Evolutionary conservation across 2,329 filamentous ascomycete species (phyloP).

Genomic region (Fusarium buharicum): DNA sequence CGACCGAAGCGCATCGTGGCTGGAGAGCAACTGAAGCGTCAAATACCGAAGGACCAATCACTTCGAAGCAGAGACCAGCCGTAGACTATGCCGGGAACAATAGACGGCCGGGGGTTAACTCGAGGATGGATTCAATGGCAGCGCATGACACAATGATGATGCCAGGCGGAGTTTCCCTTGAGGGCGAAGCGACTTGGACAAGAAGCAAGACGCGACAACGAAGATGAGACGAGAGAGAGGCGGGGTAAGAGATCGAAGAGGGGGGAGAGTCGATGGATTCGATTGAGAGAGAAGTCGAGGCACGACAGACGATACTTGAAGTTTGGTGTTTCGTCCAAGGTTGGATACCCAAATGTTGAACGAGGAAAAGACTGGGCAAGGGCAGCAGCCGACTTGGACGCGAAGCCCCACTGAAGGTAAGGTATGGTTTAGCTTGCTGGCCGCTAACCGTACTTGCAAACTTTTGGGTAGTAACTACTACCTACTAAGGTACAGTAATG

Average conservation of each 20-base stretch:
- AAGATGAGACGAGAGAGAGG: neutral
- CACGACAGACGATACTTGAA: neutral
- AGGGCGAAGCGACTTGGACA: slow-evolving; percentile 6
- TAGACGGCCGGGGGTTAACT: slow-evolving; percentile 2
- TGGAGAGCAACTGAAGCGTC: slow-evolving; percentile 8
- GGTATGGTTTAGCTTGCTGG: neutral
- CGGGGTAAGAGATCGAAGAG: neutral
- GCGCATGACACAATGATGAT: slow-evolving; percentile 37
- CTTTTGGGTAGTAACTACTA: too few species aligned
- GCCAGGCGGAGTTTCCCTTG: slow-evolving; percentile 5
- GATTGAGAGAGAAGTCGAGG: neutral
- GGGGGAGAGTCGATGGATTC: neutral
- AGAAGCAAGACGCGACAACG: slow-evolving; percentile 12
- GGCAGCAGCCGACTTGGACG: slow-evolving; percentile 19
- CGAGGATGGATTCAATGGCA: slow-evolving; percentile 11
- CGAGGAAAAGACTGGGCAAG: slow-evolving; percentile 22
- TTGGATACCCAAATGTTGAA: slow-evolving; percentile 15
- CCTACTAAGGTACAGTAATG: too few species aligned
- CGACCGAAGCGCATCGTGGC: slow-evolving; percentile 87
- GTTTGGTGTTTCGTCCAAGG: slow-evolving; percentile 5
- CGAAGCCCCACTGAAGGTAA: slow-evolving; percentile 21
- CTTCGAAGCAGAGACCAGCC: slow-evolving; percentile 12
- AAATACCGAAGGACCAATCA: slow-evolving; percentile 6
- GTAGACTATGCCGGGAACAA: neutral
- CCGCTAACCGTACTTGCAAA: too few species aligned